phyloP scores from a whole-genome alignment of 257 asterid genomes.

The Solanum medicagineum region DNA sequence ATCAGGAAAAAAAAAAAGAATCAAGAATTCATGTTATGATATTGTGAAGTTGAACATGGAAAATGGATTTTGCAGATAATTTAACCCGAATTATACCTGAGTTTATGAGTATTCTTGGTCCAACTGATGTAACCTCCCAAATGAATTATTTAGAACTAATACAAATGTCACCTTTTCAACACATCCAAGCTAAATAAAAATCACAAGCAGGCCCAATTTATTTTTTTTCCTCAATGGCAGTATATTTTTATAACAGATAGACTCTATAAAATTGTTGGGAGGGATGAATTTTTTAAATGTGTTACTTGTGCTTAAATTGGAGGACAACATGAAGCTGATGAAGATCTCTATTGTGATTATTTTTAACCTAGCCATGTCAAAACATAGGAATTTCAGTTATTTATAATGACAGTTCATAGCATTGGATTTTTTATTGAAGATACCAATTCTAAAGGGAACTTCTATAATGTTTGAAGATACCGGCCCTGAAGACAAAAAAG shows the following conservation, averaged over 20 bases:
- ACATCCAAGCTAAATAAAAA: neutral
- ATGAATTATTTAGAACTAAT: neutral
- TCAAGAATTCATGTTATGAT: neutral
- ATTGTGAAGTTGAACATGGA: neutral
- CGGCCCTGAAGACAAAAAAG: neutral
- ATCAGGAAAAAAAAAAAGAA: neutral
- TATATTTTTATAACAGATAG: neutral
- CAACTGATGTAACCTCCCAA: neutral
- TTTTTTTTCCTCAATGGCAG: neutral
- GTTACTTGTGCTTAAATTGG: neutral
- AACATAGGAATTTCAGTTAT: neutral
- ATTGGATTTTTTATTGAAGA: neutral
- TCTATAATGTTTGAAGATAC: neutral
- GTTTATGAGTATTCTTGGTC: neutral
- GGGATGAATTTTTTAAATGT: neutral
- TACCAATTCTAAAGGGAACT: neutral
- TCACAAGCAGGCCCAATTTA: neutral
- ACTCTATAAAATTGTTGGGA: neutral
- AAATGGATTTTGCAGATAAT: neutral
- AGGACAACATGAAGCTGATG: neutral
- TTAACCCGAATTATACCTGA: neutral
- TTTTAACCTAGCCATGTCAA: neutral
- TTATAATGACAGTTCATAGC: neutral
- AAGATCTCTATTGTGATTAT: neutral
- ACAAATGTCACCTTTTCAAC: neutral